Percentiles rank a stretch among this genome's conserved stretches.
Evolutionary conservation across 768 basidiomycete species (phyloP).

Genomic region (Lyophyllum shimeji): DNA sequence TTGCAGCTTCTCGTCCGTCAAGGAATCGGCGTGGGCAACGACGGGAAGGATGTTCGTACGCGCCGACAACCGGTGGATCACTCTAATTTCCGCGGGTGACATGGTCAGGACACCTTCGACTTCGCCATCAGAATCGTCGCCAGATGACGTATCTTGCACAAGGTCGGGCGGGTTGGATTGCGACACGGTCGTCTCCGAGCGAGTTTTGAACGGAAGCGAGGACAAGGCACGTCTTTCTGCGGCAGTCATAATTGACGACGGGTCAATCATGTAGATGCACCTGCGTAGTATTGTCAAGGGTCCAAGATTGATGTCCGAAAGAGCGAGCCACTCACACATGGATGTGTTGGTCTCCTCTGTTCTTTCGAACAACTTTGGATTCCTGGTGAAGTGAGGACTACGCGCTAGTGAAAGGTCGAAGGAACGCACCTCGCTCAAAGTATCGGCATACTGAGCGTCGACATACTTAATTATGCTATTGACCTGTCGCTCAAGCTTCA

Average conservation of each 20-base stretch:
- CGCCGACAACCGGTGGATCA: constrained; percentile 71
- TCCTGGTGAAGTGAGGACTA: constrained; percentile 46
- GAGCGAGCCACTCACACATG: constrained; percentile 61
- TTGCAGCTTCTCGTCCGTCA: constrained; percentile 75
- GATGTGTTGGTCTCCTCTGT: constrained; percentile 87
- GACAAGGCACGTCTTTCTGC: constrained; percentile 50
- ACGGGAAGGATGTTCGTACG: constrained; percentile 83
- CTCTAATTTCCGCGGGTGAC: constrained; percentile 76
- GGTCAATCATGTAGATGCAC: constrained; percentile 86
- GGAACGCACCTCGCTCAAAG: constrained; percentile 74
- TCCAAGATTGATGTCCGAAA: constrained; percentile 4
- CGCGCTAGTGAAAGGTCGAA: not conserved
- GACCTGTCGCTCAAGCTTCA: constrained; percentile 80
- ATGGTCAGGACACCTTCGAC: constrained; percentile 55
- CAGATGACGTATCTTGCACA: constrained; percentile 52
- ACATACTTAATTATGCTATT: constrained; percentile 73
- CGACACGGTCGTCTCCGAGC: constrained; percentile 68
- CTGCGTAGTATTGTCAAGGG: constrained; percentile 34
- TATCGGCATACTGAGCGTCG: constrained; percentile 80
- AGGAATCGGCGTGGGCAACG: constrained; percentile 76
- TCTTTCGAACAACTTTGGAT: constrained; percentile 84
- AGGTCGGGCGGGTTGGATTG: constrained; percentile 52
- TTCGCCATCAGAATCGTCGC: constrained; percentile 49
- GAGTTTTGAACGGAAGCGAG: constrained; percentile 50
- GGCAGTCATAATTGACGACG: constrained; percentile 61